These are phyloP conservation scores for Suillus bovinus DNA, from an alignment of 768 basidiomycete species.

Conservation along the genomic window DNA sequence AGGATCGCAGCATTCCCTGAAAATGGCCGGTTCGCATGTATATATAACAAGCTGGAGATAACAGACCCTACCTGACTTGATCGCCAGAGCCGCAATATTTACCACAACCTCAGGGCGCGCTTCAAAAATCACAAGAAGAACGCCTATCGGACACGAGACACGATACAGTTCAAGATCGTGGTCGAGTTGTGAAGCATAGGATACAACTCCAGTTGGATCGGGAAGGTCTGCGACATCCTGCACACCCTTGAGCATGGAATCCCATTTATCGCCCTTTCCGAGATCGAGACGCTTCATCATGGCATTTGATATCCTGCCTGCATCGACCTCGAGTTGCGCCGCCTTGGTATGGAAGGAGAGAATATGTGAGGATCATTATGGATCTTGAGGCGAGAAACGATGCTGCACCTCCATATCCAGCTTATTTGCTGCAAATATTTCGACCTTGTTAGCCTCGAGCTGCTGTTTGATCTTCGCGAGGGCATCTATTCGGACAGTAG, in stretches of 20 bases:
- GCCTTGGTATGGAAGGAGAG: conserved; percentile 45
- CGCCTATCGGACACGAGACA: conserved; percentile 95
- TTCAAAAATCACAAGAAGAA: conserved; percentile 95
- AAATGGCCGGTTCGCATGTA: neutral
- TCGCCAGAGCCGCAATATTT: conserved; percentile 93
- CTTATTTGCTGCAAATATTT: conserved; percentile 78
- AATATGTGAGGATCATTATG: neutral
- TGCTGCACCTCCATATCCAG: conserved; percentile 71
- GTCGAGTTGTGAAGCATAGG: conserved; percentile 90
- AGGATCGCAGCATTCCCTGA: conserved; percentile 95
- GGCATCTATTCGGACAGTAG: conserved; percentile 68
- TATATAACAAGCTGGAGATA: conserved; percentile 4
- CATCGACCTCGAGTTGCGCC: conserved; percentile 74
- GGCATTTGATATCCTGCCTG: conserved; percentile 81
- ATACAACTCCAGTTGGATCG: conserved; percentile 83
- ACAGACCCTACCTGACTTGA: conserved; percentile 83
- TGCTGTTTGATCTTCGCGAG: conserved; percentile 68
- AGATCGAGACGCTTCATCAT: conserved; percentile 88
- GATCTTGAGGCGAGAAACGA: neutral
- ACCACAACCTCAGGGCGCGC: conserved; percentile 97
- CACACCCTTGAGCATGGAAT: conserved; percentile 90
- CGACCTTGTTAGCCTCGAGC: conserved; percentile 61
- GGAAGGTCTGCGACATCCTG: conserved; percentile 82
- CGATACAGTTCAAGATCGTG: conserved; percentile 87
- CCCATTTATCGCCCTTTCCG: conserved; percentile 83